Evolutionary conservation across 257 asterid species (phyloP).

Genomic region (Primulina eburnea): DNA sequence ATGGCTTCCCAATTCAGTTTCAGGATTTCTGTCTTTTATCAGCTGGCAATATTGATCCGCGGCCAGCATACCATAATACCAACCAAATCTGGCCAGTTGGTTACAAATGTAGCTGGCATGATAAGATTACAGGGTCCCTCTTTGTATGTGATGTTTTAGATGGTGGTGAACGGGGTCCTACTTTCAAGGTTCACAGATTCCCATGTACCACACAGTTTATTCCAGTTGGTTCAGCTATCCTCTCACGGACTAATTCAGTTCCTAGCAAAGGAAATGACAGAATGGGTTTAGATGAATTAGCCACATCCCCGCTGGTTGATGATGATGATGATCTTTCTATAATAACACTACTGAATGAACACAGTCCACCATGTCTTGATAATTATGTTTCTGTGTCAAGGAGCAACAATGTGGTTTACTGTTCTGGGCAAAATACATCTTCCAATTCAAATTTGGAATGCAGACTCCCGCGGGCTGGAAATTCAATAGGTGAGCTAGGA

Average conservation of each 20-base stretch:
- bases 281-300: constrained; percentile 35
- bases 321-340: constrained; percentile 71
- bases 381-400: constrained; percentile 35
- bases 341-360: constrained; percentile 61
- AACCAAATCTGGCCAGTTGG: constrained; percentile 92
- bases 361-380: constrained; percentile 62
- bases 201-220: constrained; percentile 69
- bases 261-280: constrained; percentile 39
- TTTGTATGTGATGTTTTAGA: constrained; percentile 76
- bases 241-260: constrained; percentile 36
- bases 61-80: constrained; percentile 64
- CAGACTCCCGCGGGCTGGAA: constrained; percentile 35
- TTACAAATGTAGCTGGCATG: constrained; percentile 91
- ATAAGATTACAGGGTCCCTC: constrained; percentile 80
- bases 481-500: constrained; percentile 27
- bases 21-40: constrained; percentile 79
- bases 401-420: constrained; percentile 32
- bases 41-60: constrained; percentile 66
- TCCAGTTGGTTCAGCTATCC: constrained; percentile 64
- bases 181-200: constrained; percentile 63
- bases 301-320: constrained; percentile 42
- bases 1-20: constrained; percentile 80
- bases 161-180: constrained; percentile 87
- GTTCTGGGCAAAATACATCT: constrained; percentile 36
- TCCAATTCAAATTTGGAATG: constrained; percentile 35